A percentile compares a stretch with the other conserved stretches of the same genome.
phyloP scores from a whole-genome alignment of 2,329 filamentous ascomycete species.

The Cladosporium austrohemisphaericum region DNA sequence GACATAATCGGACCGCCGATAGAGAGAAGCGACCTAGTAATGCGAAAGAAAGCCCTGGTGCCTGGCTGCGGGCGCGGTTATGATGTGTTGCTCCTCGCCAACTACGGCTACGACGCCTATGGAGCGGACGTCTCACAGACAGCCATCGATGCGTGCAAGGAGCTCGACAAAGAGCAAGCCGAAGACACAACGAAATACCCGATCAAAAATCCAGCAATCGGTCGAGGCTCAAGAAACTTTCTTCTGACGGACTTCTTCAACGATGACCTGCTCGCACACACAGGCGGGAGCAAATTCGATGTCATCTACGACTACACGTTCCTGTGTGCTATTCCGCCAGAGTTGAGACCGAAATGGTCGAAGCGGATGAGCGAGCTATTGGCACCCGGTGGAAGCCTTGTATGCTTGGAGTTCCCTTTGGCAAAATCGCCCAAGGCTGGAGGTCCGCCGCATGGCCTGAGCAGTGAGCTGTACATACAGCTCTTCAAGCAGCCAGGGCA shows the following conservation, averaged over 20 bases:
- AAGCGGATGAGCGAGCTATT: conserved; percentile 53
- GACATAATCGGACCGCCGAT: conserved; percentile 24
- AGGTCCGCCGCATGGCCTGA: conserved; percentile 71
- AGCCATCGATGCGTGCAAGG: conserved; percentile 47
- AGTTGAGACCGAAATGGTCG: conserved; percentile 56
- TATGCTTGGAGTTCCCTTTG: conserved; percentile 75
- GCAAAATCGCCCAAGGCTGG: conserved; percentile 61
- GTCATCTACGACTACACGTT: conserved; percentile 64
- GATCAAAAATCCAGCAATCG: conserved; percentile 38
- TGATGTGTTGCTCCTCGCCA: conserved; percentile 71
- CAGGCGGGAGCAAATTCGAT: conserved; percentile 52
- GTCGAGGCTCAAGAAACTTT: conserved; percentile 54
- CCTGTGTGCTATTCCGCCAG: conserved; percentile 56
- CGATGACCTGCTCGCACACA: conserved; percentile 46
- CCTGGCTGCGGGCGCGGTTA: conserved; percentile 80
- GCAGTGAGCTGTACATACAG: conserved; percentile 66
- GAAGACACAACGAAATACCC: conserved; percentile 44
- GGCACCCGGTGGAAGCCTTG: conserved; percentile 48
- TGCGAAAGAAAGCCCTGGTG: conserved; percentile 61
- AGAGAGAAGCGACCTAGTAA: neutral
- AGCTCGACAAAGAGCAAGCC: conserved; percentile 36
- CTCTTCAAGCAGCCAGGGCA: conserved; percentile 68
- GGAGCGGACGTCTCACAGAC: conserved; percentile 65
- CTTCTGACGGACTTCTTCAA: conserved; percentile 66
- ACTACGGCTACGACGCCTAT: conserved; percentile 71